These are phyloP conservation scores for Talaromyces trachyspermus DNA, from an alignment of 495 filamentous ascomycete genomes.

Conservation along the genomic window DNA sequence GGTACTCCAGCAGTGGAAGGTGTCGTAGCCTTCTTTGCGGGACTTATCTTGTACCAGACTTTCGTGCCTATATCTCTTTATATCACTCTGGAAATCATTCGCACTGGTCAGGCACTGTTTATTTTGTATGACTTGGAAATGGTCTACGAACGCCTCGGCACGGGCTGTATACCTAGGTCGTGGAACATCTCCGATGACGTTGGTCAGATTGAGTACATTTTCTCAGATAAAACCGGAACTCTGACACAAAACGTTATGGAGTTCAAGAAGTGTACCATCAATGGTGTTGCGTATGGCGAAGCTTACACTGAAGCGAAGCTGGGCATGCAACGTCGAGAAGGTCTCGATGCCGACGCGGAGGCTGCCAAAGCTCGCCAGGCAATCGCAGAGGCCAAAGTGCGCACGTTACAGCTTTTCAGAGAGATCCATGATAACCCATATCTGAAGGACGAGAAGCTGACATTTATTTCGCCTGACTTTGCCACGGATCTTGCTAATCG, in stretches of 20 bases:
- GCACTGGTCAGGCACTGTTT: slow-evolving; percentile 89
- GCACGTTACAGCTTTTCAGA: slow-evolving; percentile 65
- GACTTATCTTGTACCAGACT: slow-evolving; percentile 92
- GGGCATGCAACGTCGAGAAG: slow-evolving; percentile 87
- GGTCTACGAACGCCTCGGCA: slow-evolving; percentile 91
- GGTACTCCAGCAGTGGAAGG: slow-evolving; percentile 71
- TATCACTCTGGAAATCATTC: slow-evolving; percentile 94
- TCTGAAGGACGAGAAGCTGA: slow-evolving; percentile 78
- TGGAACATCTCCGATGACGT: slow-evolving; percentile 99
- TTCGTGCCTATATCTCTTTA: slow-evolving; percentile 97
- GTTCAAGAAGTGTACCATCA: slow-evolving; percentile 96
- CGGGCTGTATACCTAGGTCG: slow-evolving; percentile 92
- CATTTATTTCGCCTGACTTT: slow-evolving; percentile 86
- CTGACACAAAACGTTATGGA: slow-evolving; percentile 99
- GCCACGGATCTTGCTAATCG: slow-evolving; percentile 71
- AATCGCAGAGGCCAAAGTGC: slow-evolving; percentile 67
- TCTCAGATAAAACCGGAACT: slow-evolving; percentile 98
- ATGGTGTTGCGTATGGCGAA: slow-evolving; percentile 90
- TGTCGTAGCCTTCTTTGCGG: slow-evolving; percentile 93
- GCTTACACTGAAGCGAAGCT: slow-evolving; percentile 95
- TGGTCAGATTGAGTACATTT: slow-evolving; percentile 98
- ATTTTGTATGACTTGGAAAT: slow-evolving; percentile 81
- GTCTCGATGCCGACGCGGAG: slow-evolving; percentile 77
- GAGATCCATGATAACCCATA: slow-evolving; percentile 85
- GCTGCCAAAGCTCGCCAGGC: slow-evolving; percentile 62